Conservation (phyloP, 1,284 basidiomycete species). For the Marasmius tenuissimus region DNA sequence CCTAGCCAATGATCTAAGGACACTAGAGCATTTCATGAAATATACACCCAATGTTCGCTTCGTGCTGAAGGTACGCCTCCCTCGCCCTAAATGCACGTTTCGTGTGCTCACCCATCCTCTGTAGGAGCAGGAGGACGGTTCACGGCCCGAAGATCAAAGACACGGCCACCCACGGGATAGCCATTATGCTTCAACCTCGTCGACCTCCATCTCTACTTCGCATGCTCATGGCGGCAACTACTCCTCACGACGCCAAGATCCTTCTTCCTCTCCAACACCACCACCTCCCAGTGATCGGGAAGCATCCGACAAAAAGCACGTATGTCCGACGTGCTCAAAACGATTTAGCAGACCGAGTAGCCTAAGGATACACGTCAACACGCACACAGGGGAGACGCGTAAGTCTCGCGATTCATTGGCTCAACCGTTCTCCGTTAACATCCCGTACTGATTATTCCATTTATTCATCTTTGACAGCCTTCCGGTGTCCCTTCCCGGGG, state of each 20-base stretch:
- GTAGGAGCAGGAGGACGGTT: neutral
- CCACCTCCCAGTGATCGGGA: constrained; percentile 1
- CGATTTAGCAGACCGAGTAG: constrained; percentile 79
- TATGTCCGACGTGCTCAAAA: constrained; percentile 65
- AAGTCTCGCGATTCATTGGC: constrained; percentile 29
- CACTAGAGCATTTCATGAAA: constrained; percentile 25
- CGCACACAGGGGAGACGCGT: constrained; percentile 79
- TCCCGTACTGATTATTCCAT: neutral
- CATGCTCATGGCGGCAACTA: neutral
- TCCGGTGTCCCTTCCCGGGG: constrained; percentile 66
- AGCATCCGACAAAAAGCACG: constrained; percentile 47
- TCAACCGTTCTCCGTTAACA: neutral
- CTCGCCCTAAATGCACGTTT: neutral
- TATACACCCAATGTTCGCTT: neutral
- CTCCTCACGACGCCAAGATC: constrained; percentile 18
- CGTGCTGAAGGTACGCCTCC: neutral
- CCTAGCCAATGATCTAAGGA: neutral
- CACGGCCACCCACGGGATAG: too few species aligned
- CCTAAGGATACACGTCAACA: constrained; percentile 72
- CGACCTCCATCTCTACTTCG: neutral
- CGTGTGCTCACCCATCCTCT: neutral
- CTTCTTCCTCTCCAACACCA: neutral
- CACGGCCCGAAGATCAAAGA: too few species aligned
- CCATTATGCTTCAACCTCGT: too few species aligned
- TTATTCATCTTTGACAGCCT: constrained; percentile 44